These are phyloP conservation scores for Podila verticillata DNA, from an alignment of 192 early-diverging fungal species.

Conservation along the genomic window DNA sequence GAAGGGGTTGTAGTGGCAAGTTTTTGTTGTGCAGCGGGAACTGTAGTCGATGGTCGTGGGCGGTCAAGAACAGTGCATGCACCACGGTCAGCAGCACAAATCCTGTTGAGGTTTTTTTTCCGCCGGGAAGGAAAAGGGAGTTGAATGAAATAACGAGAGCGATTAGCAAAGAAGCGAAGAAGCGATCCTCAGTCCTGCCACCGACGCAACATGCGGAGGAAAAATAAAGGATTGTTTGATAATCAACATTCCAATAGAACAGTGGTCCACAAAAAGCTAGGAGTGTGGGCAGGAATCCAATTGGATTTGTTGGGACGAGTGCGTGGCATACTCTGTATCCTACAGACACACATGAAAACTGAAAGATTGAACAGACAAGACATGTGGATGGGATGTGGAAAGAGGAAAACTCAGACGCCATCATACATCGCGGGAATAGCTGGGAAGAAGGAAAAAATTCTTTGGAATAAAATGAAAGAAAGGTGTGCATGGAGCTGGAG, in stretches of 20 bases:
- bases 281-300: no score
- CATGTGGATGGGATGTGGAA: no score
- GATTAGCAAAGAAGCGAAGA: background rate
- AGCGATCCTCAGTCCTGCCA: conserved; percentile 4
- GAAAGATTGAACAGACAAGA: no score
- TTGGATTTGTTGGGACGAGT: no score
- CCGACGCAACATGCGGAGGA: background rate
- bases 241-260: no score
- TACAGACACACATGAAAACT: no score
- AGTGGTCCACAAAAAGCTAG: no score
- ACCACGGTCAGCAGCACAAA: conserved; percentile 26
- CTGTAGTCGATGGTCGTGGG: conserved; percentile 36
- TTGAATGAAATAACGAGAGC: background rate
- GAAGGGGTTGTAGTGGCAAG: conserved; percentile 35
- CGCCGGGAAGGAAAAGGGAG: background rate
- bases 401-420: no score
- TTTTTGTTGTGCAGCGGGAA: conserved; percentile 38
- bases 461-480: background rate
- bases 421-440: no score
- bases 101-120: background rate
- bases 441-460: no score
- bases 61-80: conserved; percentile 34
- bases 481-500: background rate
- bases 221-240: background rate
- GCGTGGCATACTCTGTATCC: no score